Base-by-base conservation (phyloP, 805 yeast genomes). In the Komagataella ulmi region DNA sequence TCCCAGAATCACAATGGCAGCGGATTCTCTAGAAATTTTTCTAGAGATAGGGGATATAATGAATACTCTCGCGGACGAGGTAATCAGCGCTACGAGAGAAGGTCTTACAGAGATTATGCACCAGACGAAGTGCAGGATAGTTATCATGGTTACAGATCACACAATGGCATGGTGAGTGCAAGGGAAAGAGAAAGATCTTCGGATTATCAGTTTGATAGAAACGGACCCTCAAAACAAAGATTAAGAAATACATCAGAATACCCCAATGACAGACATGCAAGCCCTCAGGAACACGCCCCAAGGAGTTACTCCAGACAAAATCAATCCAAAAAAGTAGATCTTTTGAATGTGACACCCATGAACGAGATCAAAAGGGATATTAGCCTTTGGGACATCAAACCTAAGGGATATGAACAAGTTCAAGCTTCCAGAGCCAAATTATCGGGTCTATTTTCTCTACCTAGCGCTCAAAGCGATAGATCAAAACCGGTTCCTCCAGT, bases 391-490 rank as follows among this genome's bases (percentile, higher is more conserved):
- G 93, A 87, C 50, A 68, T 76, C 21, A 72, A 74, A 40, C 89
- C 95, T 1, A 71, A 72, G 54, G 91, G 88, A 0, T 84, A 84
- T 61, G 93, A 86, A 59, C 75, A 77, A 6, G 80, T 85, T 1
- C 75, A 85, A 1, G 85, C 93, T 0, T 86, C 81, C 54, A 71
- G 83, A 54, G 95, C 93, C 5, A 88, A 88, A 59, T 67, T 85
- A 17, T 77, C 88, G 1, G 96, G 96, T 0, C 64, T 86, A 2
- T 88, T 88, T 59, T 88, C 90, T 2, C 69, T 77, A 17, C 91
- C 93, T 1, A 89, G 89, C 45, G 64, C 70, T 19, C 68, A 73
- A 4, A 74, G 70, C 53, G 58, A 30, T 8, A 12, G 40, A 10
- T 30, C 40, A 14, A 30, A 30, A 30, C 14, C 40, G 6, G 12